These are phyloP conservation scores for Globisporangium ultimum DNA, from an alignment of 352 stramenopile genomes.

Conservation along the genomic window DNA sequence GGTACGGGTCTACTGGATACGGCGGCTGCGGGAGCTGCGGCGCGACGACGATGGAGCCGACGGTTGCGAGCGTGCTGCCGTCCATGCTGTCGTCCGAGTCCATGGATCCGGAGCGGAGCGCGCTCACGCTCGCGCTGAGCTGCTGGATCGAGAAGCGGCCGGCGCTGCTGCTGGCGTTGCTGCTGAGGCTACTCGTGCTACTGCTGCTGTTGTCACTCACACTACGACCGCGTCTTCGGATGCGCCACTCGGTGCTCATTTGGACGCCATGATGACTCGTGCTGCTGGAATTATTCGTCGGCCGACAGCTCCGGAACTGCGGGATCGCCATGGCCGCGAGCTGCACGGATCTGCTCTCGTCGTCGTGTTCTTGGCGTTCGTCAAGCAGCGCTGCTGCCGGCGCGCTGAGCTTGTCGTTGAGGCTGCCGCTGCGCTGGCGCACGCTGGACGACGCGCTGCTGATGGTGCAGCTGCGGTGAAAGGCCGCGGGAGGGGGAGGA, in stretches of 20 bases:
- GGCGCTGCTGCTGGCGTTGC: constrained; percentile 12
- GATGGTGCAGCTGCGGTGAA: not conserved
- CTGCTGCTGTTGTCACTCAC: constrained; percentile 64
- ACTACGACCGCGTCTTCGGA: constrained; percentile 43
- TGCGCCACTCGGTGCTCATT: constrained; percentile 18
- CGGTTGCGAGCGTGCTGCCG: constrained; percentile 18
- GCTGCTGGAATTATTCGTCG: constrained; percentile 24
- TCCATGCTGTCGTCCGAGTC: constrained; percentile 40
- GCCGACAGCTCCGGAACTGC: constrained; percentile 41
- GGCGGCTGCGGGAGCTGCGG: constrained; percentile 51
- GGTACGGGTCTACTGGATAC: constrained; percentile 80
- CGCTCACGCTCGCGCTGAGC: constrained; percentile 26
- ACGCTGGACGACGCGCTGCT: not conserved
- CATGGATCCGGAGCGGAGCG: constrained; percentile 23
- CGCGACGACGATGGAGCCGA: constrained; percentile 30
- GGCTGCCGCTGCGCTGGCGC: constrained; percentile 13
- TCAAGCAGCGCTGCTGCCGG: not conserved
- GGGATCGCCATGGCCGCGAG: constrained; percentile 32
- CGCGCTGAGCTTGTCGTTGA: constrained; percentile 12
- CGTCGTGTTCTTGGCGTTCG: not conserved
- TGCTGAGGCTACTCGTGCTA: constrained; percentile 56
- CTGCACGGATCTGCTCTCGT: not conserved
- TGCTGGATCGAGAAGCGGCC: constrained; percentile 39
- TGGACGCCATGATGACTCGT: constrained; percentile 8
- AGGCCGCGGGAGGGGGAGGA: not conserved